Conservation (phyloP, 257 asterid species). For the Lycium ferocissimum region DNA sequence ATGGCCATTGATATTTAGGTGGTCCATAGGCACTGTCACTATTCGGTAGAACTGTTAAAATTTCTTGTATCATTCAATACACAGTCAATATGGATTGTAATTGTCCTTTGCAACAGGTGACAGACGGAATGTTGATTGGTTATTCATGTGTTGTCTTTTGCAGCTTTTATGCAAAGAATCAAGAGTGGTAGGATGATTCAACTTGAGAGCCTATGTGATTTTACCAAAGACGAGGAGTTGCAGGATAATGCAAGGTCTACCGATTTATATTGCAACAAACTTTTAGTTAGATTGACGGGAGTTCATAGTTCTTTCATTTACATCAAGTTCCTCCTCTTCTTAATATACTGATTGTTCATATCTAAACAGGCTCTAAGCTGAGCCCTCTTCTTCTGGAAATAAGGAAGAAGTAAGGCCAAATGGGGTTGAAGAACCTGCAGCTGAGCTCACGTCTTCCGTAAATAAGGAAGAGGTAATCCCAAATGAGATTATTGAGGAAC, state of each 20-base stretch:
- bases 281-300: neutral
- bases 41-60: too few relatives aligned
- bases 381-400: slow-evolving; percentile 30
- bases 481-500: too few relatives aligned
- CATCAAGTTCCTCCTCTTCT: neutral
- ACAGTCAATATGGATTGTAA: too few relatives aligned
- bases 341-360: neutral
- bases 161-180: slow-evolving; percentile 88
- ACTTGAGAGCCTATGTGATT: slow-evolving; percentile 67
- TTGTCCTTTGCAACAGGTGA: neutral
- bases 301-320: neutral
- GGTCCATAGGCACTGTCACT: neutral
- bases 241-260: slow-evolving; percentile 33
- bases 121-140: neutral
- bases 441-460: neutral
- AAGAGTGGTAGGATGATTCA: slow-evolving; percentile 66
- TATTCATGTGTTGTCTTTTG: slow-evolving; percentile 29
- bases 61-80: too few relatives aligned
- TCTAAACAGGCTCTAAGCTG: slow-evolving; percentile 38
- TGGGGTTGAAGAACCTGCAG: slow-evolving; percentile 6
- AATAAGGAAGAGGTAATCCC: too few relatives aligned
- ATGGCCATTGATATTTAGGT: neutral
- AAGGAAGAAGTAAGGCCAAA: neutral
- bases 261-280: neutral
- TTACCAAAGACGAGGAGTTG: slow-evolving; percentile 55